Base-by-base conservation (phyloP, 163 green algal genomes). In the Chlamydomonas reinhardtii region DNA sequence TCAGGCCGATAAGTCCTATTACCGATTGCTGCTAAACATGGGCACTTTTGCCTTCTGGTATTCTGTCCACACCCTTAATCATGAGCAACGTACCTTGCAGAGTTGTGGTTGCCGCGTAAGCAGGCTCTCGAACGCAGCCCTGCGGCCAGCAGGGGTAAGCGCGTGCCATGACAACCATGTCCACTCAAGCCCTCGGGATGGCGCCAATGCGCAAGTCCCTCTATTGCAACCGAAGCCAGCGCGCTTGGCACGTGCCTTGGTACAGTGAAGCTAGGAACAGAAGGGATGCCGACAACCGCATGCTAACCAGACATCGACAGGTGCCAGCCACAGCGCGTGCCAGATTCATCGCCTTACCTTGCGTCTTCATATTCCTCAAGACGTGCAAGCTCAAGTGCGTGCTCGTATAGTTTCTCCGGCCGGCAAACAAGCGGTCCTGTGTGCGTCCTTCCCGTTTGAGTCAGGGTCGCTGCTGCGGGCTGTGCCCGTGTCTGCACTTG, bases 341-440 rank as follows among this genome's bases (percentile, higher is more conserved):
- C n/a, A n/a, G n/a, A n/a, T n/a, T n/a, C n/a, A n/a, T n/a, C n/a
- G 39, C 11, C 62, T 66, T 69, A 27, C 77, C 77, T 84, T 2
- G 77, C 77, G 14, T 84, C 77, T 15, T 76, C 77, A 43, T 61
- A 84, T 0, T 43, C 39, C 29, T 76, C 77, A 24, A 37, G 6
- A 9, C 77, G 77, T 2, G 77, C 77, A 56, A 69, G 73, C 39
- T 76, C 77, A 17, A 84, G 32, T 17, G 77, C 77, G 17, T 56
- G 65, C 43, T 75, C 77, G 54, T 84, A 84, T 9, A 54, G 39
- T 32, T 83, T 64, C 9, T 68, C 61, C 61, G 25, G 61, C 12
- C 22, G 27, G 24, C 2, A 32, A 1, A 24, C 9, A 32, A 14
- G 39, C 39, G 39, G 39, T 48, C 39, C 39, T 5, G 8, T 48